Percentiles rank a stretch among this genome's conserved stretches.
phyloP scores from a whole-genome alignment of 208 protist species.

The Acanthamoeba culbertsoni region DNA sequence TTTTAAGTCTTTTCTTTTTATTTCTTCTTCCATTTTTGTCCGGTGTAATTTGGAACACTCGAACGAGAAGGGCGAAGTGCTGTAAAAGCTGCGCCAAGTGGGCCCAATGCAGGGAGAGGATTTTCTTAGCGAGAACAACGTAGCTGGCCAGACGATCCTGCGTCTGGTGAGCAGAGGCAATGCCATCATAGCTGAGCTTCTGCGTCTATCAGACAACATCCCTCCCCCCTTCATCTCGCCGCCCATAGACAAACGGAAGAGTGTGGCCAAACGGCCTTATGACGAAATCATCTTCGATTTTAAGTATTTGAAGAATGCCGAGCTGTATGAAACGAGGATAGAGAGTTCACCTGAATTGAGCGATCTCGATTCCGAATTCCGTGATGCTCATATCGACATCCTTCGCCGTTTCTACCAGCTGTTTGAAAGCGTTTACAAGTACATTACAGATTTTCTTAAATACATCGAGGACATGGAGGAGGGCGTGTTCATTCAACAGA shows the following conservation, averaged over 20 bases:
- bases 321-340: constrained; percentile 87
- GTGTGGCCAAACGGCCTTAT: constrained; percentile 73
- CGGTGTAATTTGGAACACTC: background rate
- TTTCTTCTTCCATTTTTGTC: background rate
- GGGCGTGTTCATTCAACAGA: constrained; percentile 90
- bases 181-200: constrained; percentile 87
- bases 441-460: constrained; percentile 90
- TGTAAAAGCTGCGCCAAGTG: background rate
- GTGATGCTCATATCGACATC: constrained; percentile 92
- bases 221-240: constrained; percentile 86
- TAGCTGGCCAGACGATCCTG: constrained; percentile 91
- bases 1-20: background rate
- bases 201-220: constrained; percentile 90
- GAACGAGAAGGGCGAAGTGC: background rate
- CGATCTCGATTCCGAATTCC: constrained; percentile 85
- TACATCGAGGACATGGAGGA: constrained; percentile 91
- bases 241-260: constrained; percentile 42
- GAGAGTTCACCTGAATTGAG: constrained; percentile 74
- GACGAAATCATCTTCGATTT: constrained; percentile 92
- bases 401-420: constrained; percentile 95
- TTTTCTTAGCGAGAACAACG: constrained; percentile 89
- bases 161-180: constrained; percentile 90
- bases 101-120: constrained; percentile 44
- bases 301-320: constrained; percentile 87
- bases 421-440: constrained; percentile 96